These are phyloP conservation scores for Pyrenophora seminiperda DNA, from an alignment of 2,329 filamentous ascomycete species.

Conservation along the genomic window DNA sequence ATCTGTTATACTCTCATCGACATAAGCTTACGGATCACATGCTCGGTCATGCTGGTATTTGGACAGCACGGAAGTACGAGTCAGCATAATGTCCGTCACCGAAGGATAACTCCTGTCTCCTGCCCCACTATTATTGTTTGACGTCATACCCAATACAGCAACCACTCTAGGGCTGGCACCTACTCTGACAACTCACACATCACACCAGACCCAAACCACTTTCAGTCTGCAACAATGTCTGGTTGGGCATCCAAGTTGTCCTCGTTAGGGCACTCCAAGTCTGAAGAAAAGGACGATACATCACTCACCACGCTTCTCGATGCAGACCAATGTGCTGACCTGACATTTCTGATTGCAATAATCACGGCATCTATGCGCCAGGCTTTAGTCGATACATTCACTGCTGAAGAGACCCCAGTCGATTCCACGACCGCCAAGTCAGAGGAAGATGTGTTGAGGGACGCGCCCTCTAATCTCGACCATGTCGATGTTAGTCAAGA, in stretches of 20 bases:
- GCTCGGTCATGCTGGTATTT: background rate
- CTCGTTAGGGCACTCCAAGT: slow-evolving; percentile 43
- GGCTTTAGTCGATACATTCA: slow-evolving; percentile 51
- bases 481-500: slow-evolving; percentile 38
- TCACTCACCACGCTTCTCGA: slow-evolving; percentile 54
- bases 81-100: background rate
- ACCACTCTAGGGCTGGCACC: slow-evolving; percentile 1
- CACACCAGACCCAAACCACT: background rate
- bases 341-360: slow-evolving; percentile 56
- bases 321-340: slow-evolving; percentile 52
- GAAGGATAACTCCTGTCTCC: background rate
- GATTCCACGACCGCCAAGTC: slow-evolving; percentile 24
- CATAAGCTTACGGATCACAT: background rate
- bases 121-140: slow-evolving; percentile 22
- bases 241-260: slow-evolving; percentile 42
- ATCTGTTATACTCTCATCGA: no score
- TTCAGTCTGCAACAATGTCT: slow-evolving; percentile 24
- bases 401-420: slow-evolving; percentile 32
- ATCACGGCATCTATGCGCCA: slow-evolving; percentile 56
- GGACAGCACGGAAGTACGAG: slow-evolving; percentile 1
- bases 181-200: background rate
- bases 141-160: slow-evolving; percentile 26
- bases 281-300: slow-evolving; percentile 37
- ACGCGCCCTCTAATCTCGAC: slow-evolving; percentile 30
- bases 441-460: slow-evolving; percentile 30